Evolutionary conservation across 495 filamentous ascomycete species (phyloP).

Genomic region (Thozetella sp.): DNA sequence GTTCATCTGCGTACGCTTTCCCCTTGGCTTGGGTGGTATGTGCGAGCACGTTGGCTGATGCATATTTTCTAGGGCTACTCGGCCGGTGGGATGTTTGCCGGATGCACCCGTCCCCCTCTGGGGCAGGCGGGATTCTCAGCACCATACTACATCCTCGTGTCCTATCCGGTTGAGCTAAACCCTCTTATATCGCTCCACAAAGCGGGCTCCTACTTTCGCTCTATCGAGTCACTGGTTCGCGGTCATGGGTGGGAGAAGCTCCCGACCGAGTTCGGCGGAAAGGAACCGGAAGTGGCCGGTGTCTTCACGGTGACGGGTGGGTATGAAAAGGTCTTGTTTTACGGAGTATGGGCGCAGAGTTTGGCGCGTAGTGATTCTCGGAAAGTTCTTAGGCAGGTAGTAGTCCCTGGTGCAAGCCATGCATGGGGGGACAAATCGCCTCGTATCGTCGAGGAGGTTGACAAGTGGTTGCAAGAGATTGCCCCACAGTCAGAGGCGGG

Average conservation of each 20-base stretch:
- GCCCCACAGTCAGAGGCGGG: too few relatives aligned
- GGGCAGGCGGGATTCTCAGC: constrained; percentile 12
- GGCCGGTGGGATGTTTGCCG: constrained; percentile 17
- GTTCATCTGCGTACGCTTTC: constrained; percentile 20
- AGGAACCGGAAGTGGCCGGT: constrained; percentile 16
- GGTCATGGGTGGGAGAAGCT: constrained; percentile 21
- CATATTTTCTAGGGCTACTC: constrained; percentile 17
- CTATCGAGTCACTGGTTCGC: constrained; percentile 16
- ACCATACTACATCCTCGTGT: constrained; percentile 18
- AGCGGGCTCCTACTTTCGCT: constrained; percentile 16
- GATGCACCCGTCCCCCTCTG: constrained; percentile 14
- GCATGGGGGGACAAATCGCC: constrained; percentile 15
- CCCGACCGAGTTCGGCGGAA: constrained; percentile 16
- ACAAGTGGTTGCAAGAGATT: constrained; percentile 21
- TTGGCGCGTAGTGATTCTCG: constrained; percentile 15
- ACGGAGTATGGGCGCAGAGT: constrained; percentile 11
- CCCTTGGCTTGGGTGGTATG: background rate
- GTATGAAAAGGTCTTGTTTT: constrained; percentile 9
- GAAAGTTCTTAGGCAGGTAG: constrained; percentile 11
- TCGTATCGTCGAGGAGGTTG: constrained; percentile 19
- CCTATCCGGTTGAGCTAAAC: constrained; percentile 19
- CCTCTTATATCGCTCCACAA: constrained; percentile 15
- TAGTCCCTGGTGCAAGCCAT: constrained; percentile 13
- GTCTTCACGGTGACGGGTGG: constrained; percentile 18
- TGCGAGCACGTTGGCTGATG: background rate